Base-by-base conservation (phyloP, 306 rosid species). In the Ceratonia siliqua region DNA sequence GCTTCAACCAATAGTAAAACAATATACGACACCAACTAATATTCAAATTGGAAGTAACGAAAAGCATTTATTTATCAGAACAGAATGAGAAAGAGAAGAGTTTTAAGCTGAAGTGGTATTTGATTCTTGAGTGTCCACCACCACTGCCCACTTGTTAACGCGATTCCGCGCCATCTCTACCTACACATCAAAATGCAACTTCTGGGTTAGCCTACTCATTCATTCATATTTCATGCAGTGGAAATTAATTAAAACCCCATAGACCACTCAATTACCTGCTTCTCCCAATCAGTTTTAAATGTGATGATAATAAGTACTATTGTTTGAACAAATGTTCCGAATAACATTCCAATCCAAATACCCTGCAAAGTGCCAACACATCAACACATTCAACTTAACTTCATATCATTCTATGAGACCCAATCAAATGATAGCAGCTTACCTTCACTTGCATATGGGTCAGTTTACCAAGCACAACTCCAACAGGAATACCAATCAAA, bases 281-380 rank as follows among this genome's bases (percentile, higher is more conserved):
- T 48, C n/a, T 85, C 83, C 89, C 85, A 85, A 28, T 85, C 81
- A 17, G 89, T 85, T 74, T n/a, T 82, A 14, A 5, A 73, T 36
- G 87, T 86, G 71, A 86, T 56, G 25, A 80, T 30, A 22, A 56
- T 3, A 1, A 80, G 83, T 11, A 80, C 77, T 27, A 82, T 1
- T 15, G 89, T 80, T 74, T 86, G 89, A 45, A 83, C 72, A 6
- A 86, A 52, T 69, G 81, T 80, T 59, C 89, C 89, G 33, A 82
- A 65, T 50, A 69, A 20, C 89, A 82, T 86, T 57, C 89, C 89
- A 53, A 82, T 53, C 87, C 89, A 86, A 69, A 86, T 62, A 36
- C 89, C 89, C 89, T 86, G 49, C 77, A 64, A 33, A 32, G n/a
- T n/a, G n/a, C n/a, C n/a, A n/a, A n/a, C n/a, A n/a, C n/a, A n/a